Evolutionary conservation across 441 rosid species (phyloP).

Genomic region (Melastoma candidum): DNA sequence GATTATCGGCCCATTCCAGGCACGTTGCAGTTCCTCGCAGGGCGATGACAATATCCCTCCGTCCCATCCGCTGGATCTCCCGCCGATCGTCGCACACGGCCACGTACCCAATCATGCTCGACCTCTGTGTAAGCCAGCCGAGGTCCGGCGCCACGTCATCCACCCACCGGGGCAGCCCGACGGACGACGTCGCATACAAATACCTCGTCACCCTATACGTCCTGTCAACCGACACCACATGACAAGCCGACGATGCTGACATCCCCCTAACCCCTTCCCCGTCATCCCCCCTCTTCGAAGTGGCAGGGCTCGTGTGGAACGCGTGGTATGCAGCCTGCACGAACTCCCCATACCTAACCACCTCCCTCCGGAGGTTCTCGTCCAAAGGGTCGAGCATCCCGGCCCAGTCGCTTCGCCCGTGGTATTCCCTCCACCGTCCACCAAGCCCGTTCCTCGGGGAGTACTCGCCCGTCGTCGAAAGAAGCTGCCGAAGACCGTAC

Average conservation of each 20-base stretch:
- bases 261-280: too few relatives aligned
- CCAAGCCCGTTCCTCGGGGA: conserved; percentile 66
- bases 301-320: conserved; percentile 48
- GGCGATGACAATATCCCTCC: conserved; percentile 63
- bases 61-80: conserved; percentile 70
- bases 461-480: conserved; percentile 57
- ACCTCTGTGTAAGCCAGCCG: conserved; percentile 63
- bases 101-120: conserved; percentile 68
- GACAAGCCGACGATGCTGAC: conserved; percentile 20
- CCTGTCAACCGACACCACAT: conserved; percentile 40
- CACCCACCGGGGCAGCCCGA: conserved; percentile 54
- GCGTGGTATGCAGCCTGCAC: conserved; percentile 58
- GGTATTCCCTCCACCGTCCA: conserved; percentile 52
- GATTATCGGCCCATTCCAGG: conserved; percentile 66
- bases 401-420: conserved; percentile 50
- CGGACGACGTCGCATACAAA: conserved; percentile 60
- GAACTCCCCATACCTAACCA: conserved; percentile 59
- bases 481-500: conserved; percentile 53
- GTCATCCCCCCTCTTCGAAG: conserved; percentile 18
- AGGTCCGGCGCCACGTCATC: conserved; percentile 64
- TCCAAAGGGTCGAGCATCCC: conserved; percentile 63
- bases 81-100: conserved; percentile 53
- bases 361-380: conserved; percentile 63
- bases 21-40: conserved; percentile 65
- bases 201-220: conserved; percentile 48